Conservation (phyloP, 2,329 filamentous ascomycete genomes). For the Colletotrichum simmondsii region DNA sequence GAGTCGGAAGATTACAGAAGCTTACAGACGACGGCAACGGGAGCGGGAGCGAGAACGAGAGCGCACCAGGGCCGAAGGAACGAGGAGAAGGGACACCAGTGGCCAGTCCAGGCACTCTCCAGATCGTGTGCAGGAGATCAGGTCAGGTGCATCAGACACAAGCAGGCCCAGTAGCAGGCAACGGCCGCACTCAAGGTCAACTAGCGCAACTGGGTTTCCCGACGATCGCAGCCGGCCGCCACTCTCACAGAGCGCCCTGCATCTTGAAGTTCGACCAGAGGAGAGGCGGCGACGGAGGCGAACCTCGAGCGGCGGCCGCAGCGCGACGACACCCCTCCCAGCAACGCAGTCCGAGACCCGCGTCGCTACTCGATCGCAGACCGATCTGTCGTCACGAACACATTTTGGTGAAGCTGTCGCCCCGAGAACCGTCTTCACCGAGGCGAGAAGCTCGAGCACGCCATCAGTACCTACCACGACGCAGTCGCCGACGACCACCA, state of each 20-base stretch:
- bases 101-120: conserved; percentile 49
- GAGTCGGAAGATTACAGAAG: conserved; percentile 89
- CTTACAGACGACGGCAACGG: conserved; percentile 81
- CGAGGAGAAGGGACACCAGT: conserved; percentile 54
- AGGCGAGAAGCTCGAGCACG: conserved; percentile 55
- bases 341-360: conserved; percentile 54
- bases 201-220: conserved; percentile 52
- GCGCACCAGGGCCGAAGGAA: conserved; percentile 31
- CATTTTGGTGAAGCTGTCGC: conserved; percentile 49
- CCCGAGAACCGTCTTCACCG: conserved; percentile 52
- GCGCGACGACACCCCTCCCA: conserved; percentile 60
- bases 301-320: conserved; percentile 66
- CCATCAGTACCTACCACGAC: conserved; percentile 43
- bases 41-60: conserved; percentile 74
- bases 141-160: conserved; percentile 37
- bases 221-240: conserved; percentile 66
- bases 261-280: conserved; percentile 62
- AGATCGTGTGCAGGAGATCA: conserved; percentile 29
- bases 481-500: conserved; percentile 32
- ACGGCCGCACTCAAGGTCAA: conserved; percentile 58
- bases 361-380: conserved; percentile 71
- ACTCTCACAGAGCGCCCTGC: conserved; percentile 54
- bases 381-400: conserved; percentile 66
- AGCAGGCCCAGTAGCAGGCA: conserved; percentile 38
- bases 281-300: conserved; percentile 57